Evolutionary conservation across 768 basidiomycete genomes (phyloP), one percentile per base, ranked within the genome.

Genomic region (Macrolepiota albuminosa): DNA sequence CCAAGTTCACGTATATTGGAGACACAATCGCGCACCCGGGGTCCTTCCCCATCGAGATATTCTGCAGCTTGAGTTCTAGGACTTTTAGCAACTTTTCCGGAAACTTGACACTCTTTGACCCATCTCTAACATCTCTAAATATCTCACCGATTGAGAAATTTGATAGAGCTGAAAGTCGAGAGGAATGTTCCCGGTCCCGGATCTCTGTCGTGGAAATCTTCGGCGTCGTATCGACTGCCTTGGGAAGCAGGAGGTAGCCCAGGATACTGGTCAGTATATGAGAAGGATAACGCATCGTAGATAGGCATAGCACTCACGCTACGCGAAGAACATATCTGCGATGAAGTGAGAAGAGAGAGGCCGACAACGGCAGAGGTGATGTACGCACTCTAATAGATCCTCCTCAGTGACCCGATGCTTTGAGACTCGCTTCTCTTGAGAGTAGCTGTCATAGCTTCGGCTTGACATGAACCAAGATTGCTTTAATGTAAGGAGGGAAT

Each of bases 71-170:
- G 74, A 87, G 84, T 71, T 97, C 95, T 62, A 99, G 76, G 8
- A 91, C 88, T 74, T 95, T 98, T 58, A 98, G 70, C 60, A 97
- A 76, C 73, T 94, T 95, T 75, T 98, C 94, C 0, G 96, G 95
- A 71, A 95, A 98, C 70, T 91, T 93, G 69, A 91, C 89, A 61
- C 85, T 89, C 76, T 90, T 93, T 56, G 86, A 83, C 6, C 91
- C 87, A 73, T 88, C 89, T 61, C 86, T 74, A 58, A 85, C 81
- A 66, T 90, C 91, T 70, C 87, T 87, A 77, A 91, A 90, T 71
- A 93, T 78, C 70, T 93, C 92, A 29, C 86, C 84, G 59, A 94
- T 84, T 13, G 81, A 83, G 63, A 83, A 84, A 62, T 80, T 81
- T 29, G 83, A 81, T n/a, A 92, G 76, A 6, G 89, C 87, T 1